Evolutionary conservation across 139 green algal genomes (phyloP).

Genomic region (Chloropicon primus): DNA sequence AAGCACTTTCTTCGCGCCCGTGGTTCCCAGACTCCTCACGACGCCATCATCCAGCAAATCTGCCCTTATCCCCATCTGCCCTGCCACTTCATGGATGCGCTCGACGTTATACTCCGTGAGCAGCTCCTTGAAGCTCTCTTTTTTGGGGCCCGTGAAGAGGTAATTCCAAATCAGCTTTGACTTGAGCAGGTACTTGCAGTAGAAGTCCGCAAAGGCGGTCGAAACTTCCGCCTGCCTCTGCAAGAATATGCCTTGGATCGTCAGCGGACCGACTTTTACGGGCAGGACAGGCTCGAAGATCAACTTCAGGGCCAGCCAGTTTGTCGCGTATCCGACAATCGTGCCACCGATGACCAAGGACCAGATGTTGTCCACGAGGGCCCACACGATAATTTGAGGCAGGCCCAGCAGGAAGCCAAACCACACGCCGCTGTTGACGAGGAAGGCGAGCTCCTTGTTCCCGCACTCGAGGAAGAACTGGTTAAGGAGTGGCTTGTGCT

Average conservation of each 20-base stretch:
- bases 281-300: slow-evolving; percentile 24
- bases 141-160: slow-evolving; percentile 4
- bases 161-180: slow-evolving; percentile 14
- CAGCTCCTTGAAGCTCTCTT: slow-evolving; percentile 8
- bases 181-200: slow-evolving; percentile 10
- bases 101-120: slow-evolving; percentile 11
- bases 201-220: slow-evolving; percentile 10
- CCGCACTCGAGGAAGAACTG: slow-evolving; percentile 16
- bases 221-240: slow-evolving; percentile 17
- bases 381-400: slow-evolving; percentile 17
- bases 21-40: background rate
- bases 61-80: background rate
- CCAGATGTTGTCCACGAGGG: slow-evolving; percentile 19
- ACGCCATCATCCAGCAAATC: background rate
- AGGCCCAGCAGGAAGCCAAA: slow-evolving; percentile 23
- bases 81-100: background rate
- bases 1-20: background rate
- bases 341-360: slow-evolving; percentile 12
- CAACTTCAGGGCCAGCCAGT: slow-evolving; percentile 23
- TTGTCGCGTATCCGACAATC: slow-evolving; percentile 16
- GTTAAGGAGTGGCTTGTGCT: slow-evolving; percentile 7
- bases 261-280: slow-evolving; percentile 10
- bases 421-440: slow-evolving; percentile 14
- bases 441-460: slow-evolving; percentile 15
- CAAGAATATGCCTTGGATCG: slow-evolving; percentile 18